A percentile compares a stretch with the other conserved stretches of the same genome.
Evolutionary conservation across 352 stramenopile genomes (phyloP).

Genomic region (Aphanomyces euteiches): DNA sequence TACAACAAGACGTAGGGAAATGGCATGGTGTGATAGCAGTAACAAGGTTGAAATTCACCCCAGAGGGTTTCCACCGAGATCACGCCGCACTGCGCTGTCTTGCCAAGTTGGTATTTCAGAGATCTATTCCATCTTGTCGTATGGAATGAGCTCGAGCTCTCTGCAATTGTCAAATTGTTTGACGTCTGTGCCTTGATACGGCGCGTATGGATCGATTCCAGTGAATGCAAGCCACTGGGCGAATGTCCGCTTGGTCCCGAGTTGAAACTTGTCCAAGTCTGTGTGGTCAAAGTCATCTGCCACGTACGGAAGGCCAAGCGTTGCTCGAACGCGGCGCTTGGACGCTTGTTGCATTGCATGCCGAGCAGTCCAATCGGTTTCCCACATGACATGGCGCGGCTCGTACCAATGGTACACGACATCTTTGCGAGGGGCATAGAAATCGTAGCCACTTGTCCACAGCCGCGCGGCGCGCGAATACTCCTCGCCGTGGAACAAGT

Average conservation of each 20-base stretch:
- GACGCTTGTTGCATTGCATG: conserved; percentile 64
- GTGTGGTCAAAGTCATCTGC: conserved; percentile 70
- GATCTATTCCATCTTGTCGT: conserved; percentile 28
- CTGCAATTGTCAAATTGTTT: conserved; percentile 73
- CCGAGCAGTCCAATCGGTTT: conserved; percentile 67
- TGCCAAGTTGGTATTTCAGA: too few relatives aligned
- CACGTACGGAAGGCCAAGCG: conserved; percentile 53
- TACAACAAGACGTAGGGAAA: too few relatives aligned
- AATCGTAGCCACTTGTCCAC: conserved; percentile 77
- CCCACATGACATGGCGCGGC: conserved; percentile 75
- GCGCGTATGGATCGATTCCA: conserved; percentile 64
- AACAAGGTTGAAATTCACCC: too few relatives aligned
- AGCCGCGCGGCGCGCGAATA: conserved; percentile 73
- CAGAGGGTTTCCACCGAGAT: too few relatives aligned
- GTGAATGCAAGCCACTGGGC: conserved; percentile 79
- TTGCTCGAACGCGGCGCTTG: conserved; percentile 70
- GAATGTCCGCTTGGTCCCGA: conserved; percentile 72
- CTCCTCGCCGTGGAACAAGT: conserved; percentile 77
- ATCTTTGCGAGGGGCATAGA: conserved; percentile 69
- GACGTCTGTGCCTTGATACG: conserved; percentile 46
- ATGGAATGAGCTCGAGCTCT: conserved; percentile 65
- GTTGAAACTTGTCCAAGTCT: conserved; percentile 58
- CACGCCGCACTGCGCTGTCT: too few relatives aligned
- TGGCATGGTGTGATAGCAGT: too few relatives aligned
- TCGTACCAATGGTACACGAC: conserved; percentile 81